phyloP scores from a whole-genome alignment of 2,329 filamentous ascomycete genomes.

The Trichoderma sp. region DNA sequence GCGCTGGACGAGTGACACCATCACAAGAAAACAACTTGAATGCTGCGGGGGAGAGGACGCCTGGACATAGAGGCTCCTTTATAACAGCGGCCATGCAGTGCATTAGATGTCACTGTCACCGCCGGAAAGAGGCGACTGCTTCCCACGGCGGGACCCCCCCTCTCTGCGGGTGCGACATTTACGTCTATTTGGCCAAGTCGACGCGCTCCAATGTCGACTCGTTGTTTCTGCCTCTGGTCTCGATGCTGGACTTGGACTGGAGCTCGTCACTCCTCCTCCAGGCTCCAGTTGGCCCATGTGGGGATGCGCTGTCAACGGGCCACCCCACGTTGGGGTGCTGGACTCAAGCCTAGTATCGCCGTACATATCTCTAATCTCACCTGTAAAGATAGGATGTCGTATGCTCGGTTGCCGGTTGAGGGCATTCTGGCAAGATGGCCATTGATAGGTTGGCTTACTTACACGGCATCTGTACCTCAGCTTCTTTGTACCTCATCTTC shows the following conservation, averaged over 20 bases:
- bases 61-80: conserved; percentile 6
- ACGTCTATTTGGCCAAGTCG: conserved; percentile 12
- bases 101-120: too few species aligned
- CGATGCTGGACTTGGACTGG: too few species aligned
- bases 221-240: background rate
- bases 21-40: too few species aligned
- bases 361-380: background rate
- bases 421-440: too few species aligned
- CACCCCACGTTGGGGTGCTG: background rate
- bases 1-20: too few species aligned
- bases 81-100: background rate
- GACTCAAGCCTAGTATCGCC: background rate
- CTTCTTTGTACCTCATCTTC: too few species aligned
- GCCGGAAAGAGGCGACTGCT: too few species aligned
- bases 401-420: too few species aligned
- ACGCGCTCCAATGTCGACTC: conserved; percentile 27
- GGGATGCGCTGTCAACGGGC: conserved; percentile 12
- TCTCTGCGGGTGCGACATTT: conserved; percentile 17
- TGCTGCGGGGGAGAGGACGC: background rate
- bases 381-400: background rate
- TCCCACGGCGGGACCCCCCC: conserved; percentile 3
- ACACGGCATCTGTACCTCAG: too few species aligned
- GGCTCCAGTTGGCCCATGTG: conserved; percentile 4
- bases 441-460: too few species aligned
- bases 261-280: background rate